A percentile compares a stretch with the other conserved stretches of the same genome.
phyloP scores from a whole-genome alignment of 768 basidiomycete genomes.

The Sistotremastrum suecicum region DNA sequence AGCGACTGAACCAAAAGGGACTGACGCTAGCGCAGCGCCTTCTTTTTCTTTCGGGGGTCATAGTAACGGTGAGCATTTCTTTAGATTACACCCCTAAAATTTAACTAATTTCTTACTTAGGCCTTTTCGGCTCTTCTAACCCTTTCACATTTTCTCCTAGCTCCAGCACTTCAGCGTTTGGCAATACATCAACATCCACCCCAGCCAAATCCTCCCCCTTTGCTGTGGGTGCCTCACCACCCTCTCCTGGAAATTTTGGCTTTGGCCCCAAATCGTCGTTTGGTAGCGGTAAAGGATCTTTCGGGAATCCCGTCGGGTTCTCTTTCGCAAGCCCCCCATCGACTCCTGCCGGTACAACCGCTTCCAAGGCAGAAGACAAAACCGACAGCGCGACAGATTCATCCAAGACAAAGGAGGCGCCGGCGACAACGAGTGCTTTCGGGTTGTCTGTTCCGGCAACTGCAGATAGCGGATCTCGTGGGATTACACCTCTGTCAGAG shows the following conservation, averaged over 20 bases:
- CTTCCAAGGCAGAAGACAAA: no score
- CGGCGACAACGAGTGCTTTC: background rate
- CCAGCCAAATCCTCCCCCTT: slow-evolving; percentile 2
- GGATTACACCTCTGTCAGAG: background rate
- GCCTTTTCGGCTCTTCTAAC: background rate
- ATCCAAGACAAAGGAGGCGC: no score
- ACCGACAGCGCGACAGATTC: no score
- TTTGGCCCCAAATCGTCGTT: slow-evolving; percentile 4
- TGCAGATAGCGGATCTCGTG: slow-evolving; percentile 7
- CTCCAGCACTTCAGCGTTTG: slow-evolving; percentile 1
- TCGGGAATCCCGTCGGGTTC: slow-evolving; percentile 55
- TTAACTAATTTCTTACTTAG: no score
- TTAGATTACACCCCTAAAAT: no score
- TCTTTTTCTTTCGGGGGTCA: no score
- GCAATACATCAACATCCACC: background rate
- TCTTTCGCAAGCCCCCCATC: slow-evolving; percentile 32
- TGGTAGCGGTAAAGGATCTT: slow-evolving; percentile 26
- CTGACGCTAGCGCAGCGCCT: no score
- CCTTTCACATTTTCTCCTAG: background rate
- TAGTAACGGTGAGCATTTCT: no score
- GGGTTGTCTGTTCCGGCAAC: slow-evolving; percentile 9
- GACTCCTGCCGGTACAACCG: slow-evolving; percentile 12
- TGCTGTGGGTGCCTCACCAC: slow-evolving; percentile 1
- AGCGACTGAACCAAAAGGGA: no score
- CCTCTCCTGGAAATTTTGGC: background rate